Base-by-base conservation (phyloP, 768 basidiomycete species). In the Mycena indigotica region DNA sequence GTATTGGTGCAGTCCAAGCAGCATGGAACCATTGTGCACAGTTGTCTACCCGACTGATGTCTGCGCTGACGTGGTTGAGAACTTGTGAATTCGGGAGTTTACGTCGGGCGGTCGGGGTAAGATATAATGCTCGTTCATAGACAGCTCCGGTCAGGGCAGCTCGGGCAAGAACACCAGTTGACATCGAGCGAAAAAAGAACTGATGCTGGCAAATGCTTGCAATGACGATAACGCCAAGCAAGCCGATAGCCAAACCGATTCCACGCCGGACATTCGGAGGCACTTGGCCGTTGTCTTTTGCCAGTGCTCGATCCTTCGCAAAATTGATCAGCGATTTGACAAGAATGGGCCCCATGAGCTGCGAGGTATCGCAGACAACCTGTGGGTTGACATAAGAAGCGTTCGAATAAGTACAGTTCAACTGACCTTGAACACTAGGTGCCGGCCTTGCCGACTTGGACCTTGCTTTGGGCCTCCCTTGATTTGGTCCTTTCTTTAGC, bases 101-200 rank as follows among this genome's bases (percentile, higher is more conserved):
- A 8, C 82, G 80, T 52, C 89, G 78, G 10, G 87, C 81, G 69
- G 83, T 86, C 17, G 84, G 84, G 1, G 85, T 86, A 28, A 93
- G 74, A 29, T 74, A 72, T 28, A 91, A 77, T 3, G 83, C 82
- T 52, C 88, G 84, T 60, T 84, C 81, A 72, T 90, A 93, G 25
- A 91, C 79, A 0, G 84, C 82, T 40, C 80, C 80, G 53, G 88
- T 89, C 35, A 93, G 76, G 5, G 88, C 83, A 0, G 82, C 81
- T 61, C 89, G 79, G 0, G 83, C 80, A 24, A 25, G 46, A 6
- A 28, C 12, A 5, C 24, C 89, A 1, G 83, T 82, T n/a, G 75
- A 71, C 83, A 88, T 88, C 2, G 85, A 84, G 48, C 84, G 78
- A 78, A 84, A 86, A 75, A 91, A 89, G 73, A 87, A 90, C 79